Conservation (phyloP, 2,329 filamentous ascomycete genomes). For the Polychaeton citri region DNA sequence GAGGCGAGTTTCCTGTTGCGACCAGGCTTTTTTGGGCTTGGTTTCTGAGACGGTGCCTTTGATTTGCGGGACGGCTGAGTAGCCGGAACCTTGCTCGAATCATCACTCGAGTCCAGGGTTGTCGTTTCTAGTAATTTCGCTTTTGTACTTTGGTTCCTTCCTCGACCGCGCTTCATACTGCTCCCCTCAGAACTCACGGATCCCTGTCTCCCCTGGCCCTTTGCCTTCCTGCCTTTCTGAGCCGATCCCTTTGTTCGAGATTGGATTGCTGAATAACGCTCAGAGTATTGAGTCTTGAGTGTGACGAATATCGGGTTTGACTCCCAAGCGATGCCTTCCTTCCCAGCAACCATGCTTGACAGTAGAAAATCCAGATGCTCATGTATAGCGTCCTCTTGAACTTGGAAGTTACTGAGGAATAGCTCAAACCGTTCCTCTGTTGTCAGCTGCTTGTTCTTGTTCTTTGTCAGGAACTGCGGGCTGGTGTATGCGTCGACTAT, state of each 20-base stretch:
- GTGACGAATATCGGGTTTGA: constrained; percentile 29
- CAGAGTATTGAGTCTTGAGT: constrained; percentile 24
- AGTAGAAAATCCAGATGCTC: constrained; percentile 29
- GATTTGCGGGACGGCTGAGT: too few species aligned
- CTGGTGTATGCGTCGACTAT: constrained; percentile 43
- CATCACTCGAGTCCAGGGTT: too few species aligned
- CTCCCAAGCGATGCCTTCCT: constrained; percentile 32
- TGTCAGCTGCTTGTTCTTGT: constrained; percentile 19
- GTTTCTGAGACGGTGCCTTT: too few species aligned
- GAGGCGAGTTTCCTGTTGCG: too few species aligned
- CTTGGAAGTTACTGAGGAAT: background rate
- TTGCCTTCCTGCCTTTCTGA: constrained; percentile 1
- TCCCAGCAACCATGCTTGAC: constrained; percentile 29
- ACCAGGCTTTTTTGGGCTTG: too few species aligned
- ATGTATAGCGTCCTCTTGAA: constrained; percentile 11
- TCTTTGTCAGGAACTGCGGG: constrained; percentile 13
- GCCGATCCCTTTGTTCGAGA: constrained; percentile 5
- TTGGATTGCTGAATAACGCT: constrained; percentile 7
- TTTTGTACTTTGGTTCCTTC: too few species aligned
- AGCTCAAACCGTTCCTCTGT: constrained; percentile 19
- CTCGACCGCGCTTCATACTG: too few species aligned
- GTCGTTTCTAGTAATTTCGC: too few species aligned
- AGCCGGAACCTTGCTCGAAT: too few species aligned
- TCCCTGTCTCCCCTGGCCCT: constrained; percentile 3
- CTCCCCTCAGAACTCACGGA: constrained; percentile 8